A percentile compares a stretch with the other conserved stretches of the same genome.
phyloP scores from a whole-genome alignment of 2,329 filamentous ascomycete genomes.

The Malbranchea zuffiana region DNA sequence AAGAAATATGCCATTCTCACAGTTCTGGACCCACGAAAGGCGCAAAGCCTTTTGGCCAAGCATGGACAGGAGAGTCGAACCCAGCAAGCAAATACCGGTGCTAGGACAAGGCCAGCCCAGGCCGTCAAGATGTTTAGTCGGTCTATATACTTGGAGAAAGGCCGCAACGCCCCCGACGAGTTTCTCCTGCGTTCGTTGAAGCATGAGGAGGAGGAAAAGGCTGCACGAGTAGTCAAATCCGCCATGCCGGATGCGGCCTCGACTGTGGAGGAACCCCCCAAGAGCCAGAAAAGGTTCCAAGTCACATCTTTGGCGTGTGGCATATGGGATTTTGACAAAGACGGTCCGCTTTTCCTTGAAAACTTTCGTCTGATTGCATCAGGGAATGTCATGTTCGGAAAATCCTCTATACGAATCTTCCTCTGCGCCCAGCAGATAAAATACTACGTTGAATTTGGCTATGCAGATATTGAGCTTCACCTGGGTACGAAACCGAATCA shows the following conservation, averaged over 20 bases:
- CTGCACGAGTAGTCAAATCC: not conserved
- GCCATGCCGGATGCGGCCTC: slow-evolving; percentile 10
- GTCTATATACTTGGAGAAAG: slow-evolving; percentile 15
- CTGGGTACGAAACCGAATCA: slow-evolving; percentile 11
- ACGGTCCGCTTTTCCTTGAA: slow-evolving; percentile 34
- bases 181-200: slow-evolving; percentile 14
- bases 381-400: slow-evolving; percentile 34
- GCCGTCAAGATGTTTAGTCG: slow-evolving; percentile 15
- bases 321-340: slow-evolving; percentile 35
- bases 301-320: slow-evolving; percentile 35
- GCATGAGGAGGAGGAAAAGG: slow-evolving; percentile 16
- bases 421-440: slow-evolving; percentile 35
- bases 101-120: slow-evolving; percentile 8
- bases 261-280: not conserved
- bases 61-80: slow-evolving; percentile 17
- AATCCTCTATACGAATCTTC: slow-evolving; percentile 33
- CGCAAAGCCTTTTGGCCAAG: slow-evolving; percentile 12
- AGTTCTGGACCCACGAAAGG: slow-evolving; percentile 16
- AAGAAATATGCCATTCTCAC: slow-evolving; percentile 18
- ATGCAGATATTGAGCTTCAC: slow-evolving; percentile 17
- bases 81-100: slow-evolving; percentile 6
- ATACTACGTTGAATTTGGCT: slow-evolving; percentile 20
- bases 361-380: slow-evolving; percentile 11
- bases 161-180: slow-evolving; percentile 14
- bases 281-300: slow-evolving; percentile 13